phyloP scores from a whole-genome alignment of 768 basidiomycete genomes.

The Piloderma croceum region DNA sequence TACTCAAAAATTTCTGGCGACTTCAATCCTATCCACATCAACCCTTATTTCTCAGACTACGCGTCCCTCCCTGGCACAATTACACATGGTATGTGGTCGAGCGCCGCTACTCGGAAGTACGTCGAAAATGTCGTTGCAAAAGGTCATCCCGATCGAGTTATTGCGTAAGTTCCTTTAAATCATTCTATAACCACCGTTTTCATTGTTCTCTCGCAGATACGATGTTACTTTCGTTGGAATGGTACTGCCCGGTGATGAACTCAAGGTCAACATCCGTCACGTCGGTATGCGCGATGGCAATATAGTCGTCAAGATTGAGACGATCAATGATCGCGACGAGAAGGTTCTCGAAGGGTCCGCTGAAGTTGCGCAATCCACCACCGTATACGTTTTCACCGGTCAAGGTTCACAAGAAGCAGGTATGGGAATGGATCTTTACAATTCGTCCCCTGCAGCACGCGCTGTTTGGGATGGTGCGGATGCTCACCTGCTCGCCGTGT shows the following conservation, averaged over 20 bases:
- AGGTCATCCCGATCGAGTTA: constrained; percentile 86
- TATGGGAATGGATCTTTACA: constrained; percentile 99
- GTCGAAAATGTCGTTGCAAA: constrained; percentile 93
- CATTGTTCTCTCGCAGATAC: constrained; percentile 48
- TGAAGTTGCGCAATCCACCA: constrained; percentile 87
- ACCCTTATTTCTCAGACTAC: constrained; percentile 95
- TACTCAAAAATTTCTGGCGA: constrained; percentile 96
- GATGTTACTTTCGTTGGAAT: constrained; percentile 95
- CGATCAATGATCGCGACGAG: constrained; percentile 77
- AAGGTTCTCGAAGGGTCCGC: constrained; percentile 91
- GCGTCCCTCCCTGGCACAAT: constrained; percentile 93
- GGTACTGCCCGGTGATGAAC: constrained; percentile 87
- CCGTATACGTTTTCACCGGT: constrained; percentile 96
- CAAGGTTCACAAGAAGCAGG: constrained; percentile 97
- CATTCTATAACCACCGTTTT: constrained; percentile 5
- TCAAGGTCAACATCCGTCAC: constrained; percentile 84
- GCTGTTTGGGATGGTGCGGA: constrained; percentile 98
- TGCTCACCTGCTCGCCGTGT: constrained; percentile 85
- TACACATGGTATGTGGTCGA: constrained; percentile 96
- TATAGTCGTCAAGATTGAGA: constrained; percentile 86
- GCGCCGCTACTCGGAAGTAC: constrained; percentile 87
- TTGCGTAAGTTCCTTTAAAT: constrained; percentile 53
- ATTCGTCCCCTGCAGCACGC: constrained; percentile 84
- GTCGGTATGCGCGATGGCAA: constrained; percentile 89
- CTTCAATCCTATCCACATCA: constrained; percentile 98